Evolutionary conservation across 2,329 filamentous ascomycete genomes (phyloP).

Genomic region (Aspergillus intermedius): DNA sequence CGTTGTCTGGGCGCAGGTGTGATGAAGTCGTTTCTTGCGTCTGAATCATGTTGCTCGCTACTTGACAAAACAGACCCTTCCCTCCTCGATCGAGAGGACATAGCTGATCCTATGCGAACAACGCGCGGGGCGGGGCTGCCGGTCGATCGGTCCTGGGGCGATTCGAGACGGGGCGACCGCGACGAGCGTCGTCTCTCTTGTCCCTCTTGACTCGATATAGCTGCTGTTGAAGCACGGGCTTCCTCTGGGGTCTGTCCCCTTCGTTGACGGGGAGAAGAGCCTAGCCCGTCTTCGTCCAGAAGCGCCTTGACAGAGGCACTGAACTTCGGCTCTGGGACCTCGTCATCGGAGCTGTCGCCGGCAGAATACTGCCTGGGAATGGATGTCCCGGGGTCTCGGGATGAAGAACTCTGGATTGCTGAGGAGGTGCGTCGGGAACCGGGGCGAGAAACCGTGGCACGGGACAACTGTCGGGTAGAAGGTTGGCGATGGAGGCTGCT

Average conservation of each 20-base stretch:
- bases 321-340: slow-evolving; percentile 83
- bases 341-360: slow-evolving; percentile 89
- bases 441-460: slow-evolving; percentile 30
- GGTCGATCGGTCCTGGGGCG: slow-evolving; percentile 31
- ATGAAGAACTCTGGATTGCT: slow-evolving; percentile 16
- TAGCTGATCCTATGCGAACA: slow-evolving; percentile 32
- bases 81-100: slow-evolving; percentile 26
- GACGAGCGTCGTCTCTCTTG: slow-evolving; percentile 6
- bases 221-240: slow-evolving; percentile 19
- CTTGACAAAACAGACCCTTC: slow-evolving; percentile 35
- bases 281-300: slow-evolving; percentile 49
- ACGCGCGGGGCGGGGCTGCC: slow-evolving; percentile 39
- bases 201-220: slow-evolving; percentile 22
- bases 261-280: slow-evolving; percentile 43
- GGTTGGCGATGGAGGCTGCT: slow-evolving; percentile 29
- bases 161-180: slow-evolving; percentile 23
- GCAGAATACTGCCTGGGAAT: slow-evolving; percentile 36
- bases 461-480: slow-evolving; percentile 31
- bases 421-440: slow-evolving; percentile 29
- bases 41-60: slow-evolving; percentile 24
- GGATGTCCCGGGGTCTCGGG: slow-evolving; percentile 14
- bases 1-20: slow-evolving; percentile 42
- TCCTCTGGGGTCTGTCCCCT: slow-evolving; percentile 17
- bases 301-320: slow-evolving; percentile 87
- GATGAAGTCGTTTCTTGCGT: slow-evolving; percentile 34